Evolutionary conservation across 805 yeast species (phyloP).

Genomic region (Starmerella gropengiesseri): DNA sequence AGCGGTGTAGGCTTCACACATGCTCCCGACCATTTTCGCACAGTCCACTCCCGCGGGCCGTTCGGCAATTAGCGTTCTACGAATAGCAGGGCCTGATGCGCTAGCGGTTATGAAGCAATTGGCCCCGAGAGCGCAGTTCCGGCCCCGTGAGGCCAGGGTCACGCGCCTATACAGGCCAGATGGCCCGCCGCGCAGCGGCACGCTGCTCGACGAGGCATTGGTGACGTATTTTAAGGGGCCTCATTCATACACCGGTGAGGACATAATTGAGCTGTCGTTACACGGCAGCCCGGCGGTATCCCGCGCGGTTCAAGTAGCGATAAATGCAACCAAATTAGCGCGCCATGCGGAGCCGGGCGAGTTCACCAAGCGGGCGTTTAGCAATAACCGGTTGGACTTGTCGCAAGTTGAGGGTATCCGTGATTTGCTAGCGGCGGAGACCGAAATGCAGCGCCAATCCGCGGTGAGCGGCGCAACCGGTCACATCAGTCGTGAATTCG

Average conservation of each 20-base stretch:
- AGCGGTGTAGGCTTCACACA: neutral
- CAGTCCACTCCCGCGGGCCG: slow-evolving; percentile 71
- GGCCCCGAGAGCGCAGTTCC: slow-evolving; percentile 30
- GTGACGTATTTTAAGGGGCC: slow-evolving; percentile 61
- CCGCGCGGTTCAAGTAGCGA: slow-evolving; percentile 52
- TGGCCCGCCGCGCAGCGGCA: neutral
- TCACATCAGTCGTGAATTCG: slow-evolving; percentile 43
- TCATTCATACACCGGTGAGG: slow-evolving; percentile 85
- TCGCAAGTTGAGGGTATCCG: slow-evolving; percentile 86
- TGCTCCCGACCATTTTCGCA: slow-evolving; percentile 72
- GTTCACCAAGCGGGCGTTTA: slow-evolving; percentile 76
- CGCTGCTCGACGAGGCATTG: slow-evolving; percentile 66
- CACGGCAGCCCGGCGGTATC: slow-evolving; percentile 92
- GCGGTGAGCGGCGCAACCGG: slow-evolving; percentile 70
- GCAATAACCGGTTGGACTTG: slow-evolving; percentile 71
- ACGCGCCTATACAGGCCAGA: slow-evolving; percentile 39
- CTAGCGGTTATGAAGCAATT: slow-evolving; percentile 10
- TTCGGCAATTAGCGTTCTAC: slow-evolving; percentile 77
- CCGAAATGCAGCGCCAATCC: slow-evolving; percentile 72
- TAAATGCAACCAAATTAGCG: slow-evolving; percentile 36
- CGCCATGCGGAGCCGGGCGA: slow-evolving; percentile 91
- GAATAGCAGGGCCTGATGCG: slow-evolving; percentile 61
- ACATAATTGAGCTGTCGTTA: slow-evolving; percentile 72
- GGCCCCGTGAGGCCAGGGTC: slow-evolving; percentile 46
- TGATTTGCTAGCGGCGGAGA: slow-evolving; percentile 84